Conservation (phyloP, 2,329 filamentous ascomycete genomes). For the Pseudocercospora fijiensis region DNA sequence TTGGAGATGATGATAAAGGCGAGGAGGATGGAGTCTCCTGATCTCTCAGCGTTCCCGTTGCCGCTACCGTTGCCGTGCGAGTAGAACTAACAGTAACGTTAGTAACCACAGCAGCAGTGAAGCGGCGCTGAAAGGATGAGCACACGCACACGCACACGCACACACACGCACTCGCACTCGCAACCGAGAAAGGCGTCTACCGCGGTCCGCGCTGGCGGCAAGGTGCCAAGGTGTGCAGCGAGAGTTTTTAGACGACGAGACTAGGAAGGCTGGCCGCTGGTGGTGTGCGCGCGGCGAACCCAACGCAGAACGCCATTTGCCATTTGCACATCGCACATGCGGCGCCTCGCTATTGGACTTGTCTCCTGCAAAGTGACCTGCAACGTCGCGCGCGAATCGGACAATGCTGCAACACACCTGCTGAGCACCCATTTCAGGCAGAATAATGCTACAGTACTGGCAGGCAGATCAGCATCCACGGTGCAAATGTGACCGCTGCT, state of each 20-base stretch:
- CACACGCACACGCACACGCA: too few species aligned
- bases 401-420: not conserved
- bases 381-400: not conserved
- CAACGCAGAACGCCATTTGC: constrained; percentile 9
- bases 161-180: too few species aligned
- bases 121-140: not conserved
- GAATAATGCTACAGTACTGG: too few species aligned
- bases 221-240: not conserved
- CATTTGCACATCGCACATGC: too few species aligned
- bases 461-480: too few species aligned
- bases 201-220: constrained; percentile 4
- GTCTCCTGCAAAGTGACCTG: not conserved
- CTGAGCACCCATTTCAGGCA: constrained; percentile 1
- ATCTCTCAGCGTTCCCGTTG: not conserved
- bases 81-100: too few species aligned
- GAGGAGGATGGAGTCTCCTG: constrained; percentile 4
- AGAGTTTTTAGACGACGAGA: not conserved
- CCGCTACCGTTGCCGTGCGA: too few species aligned
- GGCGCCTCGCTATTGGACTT: constrained; percentile 8
- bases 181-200: too few species aligned
- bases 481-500: not conserved
- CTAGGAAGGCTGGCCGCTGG: constrained; percentile 3
- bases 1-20: not conserved
- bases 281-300: constrained; percentile 3
- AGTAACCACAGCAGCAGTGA: too few species aligned